Base-by-base conservation (phyloP, 1,284 basidiomycete genomes). In the Puccinia brachypodii region DNA sequence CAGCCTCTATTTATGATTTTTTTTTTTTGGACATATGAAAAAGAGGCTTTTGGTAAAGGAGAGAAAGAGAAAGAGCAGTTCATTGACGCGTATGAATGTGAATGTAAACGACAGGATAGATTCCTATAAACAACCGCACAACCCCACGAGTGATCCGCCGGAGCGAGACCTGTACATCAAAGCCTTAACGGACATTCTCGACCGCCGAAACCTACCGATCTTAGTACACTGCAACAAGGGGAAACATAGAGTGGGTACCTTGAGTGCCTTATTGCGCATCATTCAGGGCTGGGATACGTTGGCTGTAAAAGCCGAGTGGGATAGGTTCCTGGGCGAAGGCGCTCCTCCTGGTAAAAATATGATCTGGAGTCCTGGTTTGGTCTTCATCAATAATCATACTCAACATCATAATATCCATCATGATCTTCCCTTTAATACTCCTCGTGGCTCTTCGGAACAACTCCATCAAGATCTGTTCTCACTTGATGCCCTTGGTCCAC, bases 181-280 rank as follows among this genome's bases (percentile, higher is more conserved):
- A 0, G 78, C 71, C 8, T 25, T 81, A 36, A 19, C 22, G 13
- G 53, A 81, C 6, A 66, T 81, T 38, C 62, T 81, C 38, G 78
- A 81, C 28, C 44, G 58, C 1, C 33, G 78, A 3, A 81, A 81
- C 60, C 47, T 73, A 25, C 78, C 78, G 8, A 81, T 81, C 56
- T 44, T 81, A 14, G 56, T 81, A 8, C 78, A 81, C 66, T 81
- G 78, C 36, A 81, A 81, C 47, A 81, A 74, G 38, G 78, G 78
- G 0, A 36, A 81, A 74, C 56, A 73, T 66, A 53, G 78, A 0
- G 78, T 81, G 0, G 71, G 71, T 1, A 81, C 47, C 0, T 19
- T 81, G 19, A 73, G 78, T 40, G 69, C 69, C 0, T 16, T 81
- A 14, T 44, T 81, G 22, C 42, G 78, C 7, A 44, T 72, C 22